Percentiles rank a stretch among this genome's conserved stretches.
Evolutionary conservation across 2,329 filamentous ascomycete genomes (phyloP).

Genomic region (Neofusicoccum sp.): DNA sequence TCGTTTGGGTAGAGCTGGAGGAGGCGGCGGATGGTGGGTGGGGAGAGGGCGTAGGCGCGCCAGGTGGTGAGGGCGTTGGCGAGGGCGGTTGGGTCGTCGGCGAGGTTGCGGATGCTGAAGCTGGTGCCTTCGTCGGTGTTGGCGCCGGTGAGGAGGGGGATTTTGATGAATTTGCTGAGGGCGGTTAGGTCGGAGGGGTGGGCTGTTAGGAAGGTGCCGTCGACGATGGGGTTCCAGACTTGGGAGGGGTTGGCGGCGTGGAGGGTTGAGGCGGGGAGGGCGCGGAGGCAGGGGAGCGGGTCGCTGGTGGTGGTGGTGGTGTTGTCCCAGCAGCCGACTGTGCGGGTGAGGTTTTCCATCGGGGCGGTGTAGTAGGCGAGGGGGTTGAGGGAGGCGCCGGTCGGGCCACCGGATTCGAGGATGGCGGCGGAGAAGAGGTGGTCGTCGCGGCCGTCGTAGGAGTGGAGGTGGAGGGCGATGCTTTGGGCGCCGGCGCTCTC

Average conservation of each 20-base stretch:
- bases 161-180: slow-evolving; percentile 61
- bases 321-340: slow-evolving; percentile 4
- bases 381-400: slow-evolving; percentile 34
- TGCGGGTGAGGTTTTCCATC: slow-evolving; percentile 11
- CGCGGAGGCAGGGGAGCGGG: slow-evolving; percentile 40
- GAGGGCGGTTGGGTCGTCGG: slow-evolving; percentile 56
- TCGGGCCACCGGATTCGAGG: slow-evolving; percentile 42
- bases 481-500: slow-evolving; percentile 41
- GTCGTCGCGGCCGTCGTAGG: slow-evolving; percentile 47
- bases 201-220: slow-evolving; percentile 31
- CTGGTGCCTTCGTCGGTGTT: slow-evolving; percentile 68
- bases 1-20: slow-evolving; percentile 36
- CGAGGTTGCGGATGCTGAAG: slow-evolving; percentile 56
- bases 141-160: slow-evolving; percentile 64
- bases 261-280: slow-evolving; percentile 33
- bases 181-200: slow-evolving; percentile 28
- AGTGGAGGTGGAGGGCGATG: slow-evolving; percentile 41
- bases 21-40: slow-evolving; percentile 36
- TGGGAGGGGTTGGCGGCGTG: slow-evolving; percentile 27
- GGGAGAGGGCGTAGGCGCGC: slow-evolving; percentile 33
- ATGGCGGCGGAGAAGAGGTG: slow-evolving; percentile 44
- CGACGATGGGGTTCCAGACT: slow-evolving; percentile 29
- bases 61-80: slow-evolving; percentile 41
- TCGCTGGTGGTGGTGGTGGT: not conserved
- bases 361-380: slow-evolving; percentile 35